Percentiles rank a stretch among this genome's conserved stretches.
Conservation (phyloP, 106 monocot genomes). For the Posidonia australis region DNA sequence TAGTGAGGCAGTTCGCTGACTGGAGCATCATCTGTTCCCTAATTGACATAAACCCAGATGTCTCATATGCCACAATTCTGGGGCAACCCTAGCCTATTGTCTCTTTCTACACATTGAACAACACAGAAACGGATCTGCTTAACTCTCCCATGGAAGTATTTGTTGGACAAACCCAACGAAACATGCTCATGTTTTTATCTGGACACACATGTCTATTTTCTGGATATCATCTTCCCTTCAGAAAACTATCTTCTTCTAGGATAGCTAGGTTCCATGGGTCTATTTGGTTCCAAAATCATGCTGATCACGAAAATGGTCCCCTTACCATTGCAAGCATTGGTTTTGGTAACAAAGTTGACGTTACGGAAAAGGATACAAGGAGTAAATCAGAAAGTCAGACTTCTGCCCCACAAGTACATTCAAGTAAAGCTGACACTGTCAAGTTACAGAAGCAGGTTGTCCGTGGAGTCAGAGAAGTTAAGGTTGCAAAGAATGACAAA, state of each 20-base stretch:
- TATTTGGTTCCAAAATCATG: slow-evolving; percentile 15
- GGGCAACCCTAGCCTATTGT: too few relatives aligned
- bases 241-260: slow-evolving; percentile 22
- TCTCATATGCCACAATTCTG: too few relatives aligned
- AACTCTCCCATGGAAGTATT: slow-evolving; percentile 36
- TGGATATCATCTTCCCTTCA: slow-evolving; percentile 18
- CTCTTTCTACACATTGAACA: too few relatives aligned
- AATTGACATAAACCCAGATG: too few relatives aligned
- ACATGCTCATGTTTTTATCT: slow-evolving; percentile 46
- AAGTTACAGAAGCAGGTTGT: slow-evolving; percentile 3
- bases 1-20: too few relatives aligned
- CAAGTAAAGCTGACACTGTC: slow-evolving; percentile 16
- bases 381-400: slow-evolving; percentile 10
- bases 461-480: slow-evolving; percentile 2
- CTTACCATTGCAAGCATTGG: slow-evolving; percentile 54
- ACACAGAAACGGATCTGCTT: neutral
- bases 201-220: slow-evolving; percentile 25
- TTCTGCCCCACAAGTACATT: slow-evolving; percentile 9
- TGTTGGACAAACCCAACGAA: slow-evolving; percentile 44
- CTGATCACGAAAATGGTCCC: slow-evolving; percentile 14
- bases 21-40: too few relatives aligned
- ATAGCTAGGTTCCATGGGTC: slow-evolving; percentile 23
- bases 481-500: neutral
- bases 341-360: slow-evolving; percentile 13
- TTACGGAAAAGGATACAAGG: slow-evolving; percentile 16